Base-by-base conservation (phyloP, 768 basidiomycete genomes). In the Termitomyces sp. region DNA sequence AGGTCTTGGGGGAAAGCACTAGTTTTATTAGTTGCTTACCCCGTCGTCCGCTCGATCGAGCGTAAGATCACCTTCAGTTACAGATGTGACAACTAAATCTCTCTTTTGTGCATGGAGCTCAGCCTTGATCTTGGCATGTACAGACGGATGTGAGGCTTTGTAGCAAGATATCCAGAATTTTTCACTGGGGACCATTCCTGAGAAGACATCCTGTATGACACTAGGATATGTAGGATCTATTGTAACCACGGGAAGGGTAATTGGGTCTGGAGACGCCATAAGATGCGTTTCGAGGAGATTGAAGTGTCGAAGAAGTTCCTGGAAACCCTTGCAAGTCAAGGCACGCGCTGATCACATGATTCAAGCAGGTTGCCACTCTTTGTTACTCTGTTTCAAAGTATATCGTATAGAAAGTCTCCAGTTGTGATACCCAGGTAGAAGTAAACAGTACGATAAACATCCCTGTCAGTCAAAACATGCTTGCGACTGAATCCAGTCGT, bases 81-180 rank as follows among this genome's bases (percentile, higher is more conserved):
- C 64, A 4, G 70, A 74, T 5, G 86, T 71, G 14, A 71, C 69
- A 5, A 88, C 76, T 1, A 77, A 70, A 65, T 82, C 73, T 8
- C 82, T 73, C 60, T 86, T 78, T 13, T 71, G 71, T n/a, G 83
- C 81, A 63, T 85, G 81, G 32, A 86, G 73, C 46, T 75, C 69
- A 4, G 82, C 80, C 28, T 73, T 70, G 26, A 88, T 76, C 71
- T 85, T 87, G 0, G 85, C 83, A 66, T 93, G 90, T 0, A 88
- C 79, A 8, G 84, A 84, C 20, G 75, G 70, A 58, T 78, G 73
- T 4, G 75, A 77, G 0, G 69, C 48, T 58, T 80, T 77, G 74
- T 92, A 92, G 67, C 85, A 87, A 3, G 89, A 91, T 2, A 91
- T 70, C 89, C 89, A 93, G 68, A 88, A 82, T 58, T 79, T 79